These are phyloP conservation scores for Sporisorium scitamineum DNA, from an alignment of 1,284 basidiomycete species.

Conservation along the genomic window DNA sequence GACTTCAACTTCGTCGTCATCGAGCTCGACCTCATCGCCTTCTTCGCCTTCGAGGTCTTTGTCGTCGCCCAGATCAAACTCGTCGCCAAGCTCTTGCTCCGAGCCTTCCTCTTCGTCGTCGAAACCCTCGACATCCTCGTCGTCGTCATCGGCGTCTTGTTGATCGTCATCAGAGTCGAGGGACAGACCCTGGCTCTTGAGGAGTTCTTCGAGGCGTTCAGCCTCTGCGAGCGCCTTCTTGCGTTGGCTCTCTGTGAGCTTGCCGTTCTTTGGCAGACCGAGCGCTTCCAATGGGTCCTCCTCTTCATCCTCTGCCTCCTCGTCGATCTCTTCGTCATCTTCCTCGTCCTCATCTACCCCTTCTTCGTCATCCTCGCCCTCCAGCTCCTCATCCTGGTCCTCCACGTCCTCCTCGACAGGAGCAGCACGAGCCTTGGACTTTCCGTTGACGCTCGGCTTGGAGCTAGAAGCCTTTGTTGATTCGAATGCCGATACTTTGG, in stretches of 20 bases:
- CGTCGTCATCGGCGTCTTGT: slow-evolving; percentile 30
- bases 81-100: slow-evolving; percentile 58
- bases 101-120: slow-evolving; percentile 46
- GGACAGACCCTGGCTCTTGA: slow-evolving; percentile 65
- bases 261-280: slow-evolving; percentile 59
- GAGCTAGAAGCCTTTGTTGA: slow-evolving; percentile 40
- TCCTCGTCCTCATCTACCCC: slow-evolving; percentile 45
- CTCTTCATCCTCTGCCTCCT: slow-evolving; percentile 37
- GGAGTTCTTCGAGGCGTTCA: slow-evolving; percentile 65
- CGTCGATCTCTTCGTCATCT: slow-evolving; percentile 33
- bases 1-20: slow-evolving; percentile 70
- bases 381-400: slow-evolving; percentile 68
- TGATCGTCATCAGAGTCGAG: slow-evolving; percentile 56
- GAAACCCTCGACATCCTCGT: slow-evolving; percentile 18
- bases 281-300: slow-evolving; percentile 48
- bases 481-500: slow-evolving; percentile 60
- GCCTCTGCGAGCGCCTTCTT: slow-evolving; percentile 67
- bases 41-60: slow-evolving; percentile 47
- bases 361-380: slow-evolving; percentile 69
- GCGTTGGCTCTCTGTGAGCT: slow-evolving; percentile 62
- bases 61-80: slow-evolving; percentile 36
- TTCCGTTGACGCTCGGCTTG: slow-evolving; percentile 24
- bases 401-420: slow-evolving; percentile 65
- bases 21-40: slow-evolving; percentile 42
- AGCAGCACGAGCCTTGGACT: slow-evolving; percentile 17